phyloP scores from a whole-genome alignment of 768 basidiomycete genomes.

The Kwoniella mangroviensis region DNA sequence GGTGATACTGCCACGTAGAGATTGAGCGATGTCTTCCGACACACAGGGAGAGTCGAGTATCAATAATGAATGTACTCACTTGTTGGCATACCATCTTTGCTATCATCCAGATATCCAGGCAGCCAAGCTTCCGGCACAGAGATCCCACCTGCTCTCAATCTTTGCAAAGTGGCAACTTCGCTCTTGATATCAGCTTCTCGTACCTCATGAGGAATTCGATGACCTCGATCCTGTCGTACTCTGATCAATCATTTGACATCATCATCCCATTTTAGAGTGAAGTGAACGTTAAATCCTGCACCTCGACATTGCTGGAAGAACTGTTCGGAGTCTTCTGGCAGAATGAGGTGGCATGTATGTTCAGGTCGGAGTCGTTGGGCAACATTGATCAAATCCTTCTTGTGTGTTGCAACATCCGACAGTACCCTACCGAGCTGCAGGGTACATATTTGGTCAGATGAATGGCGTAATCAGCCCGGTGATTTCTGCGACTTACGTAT shows the following conservation, averaged over 20 bases:
- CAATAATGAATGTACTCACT: too few relatives aligned
- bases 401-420: too few relatives aligned
- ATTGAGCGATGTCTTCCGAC: neutral
- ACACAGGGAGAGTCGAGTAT: too few relatives aligned
- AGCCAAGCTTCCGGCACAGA: conserved; percentile 10
- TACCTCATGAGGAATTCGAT: neutral
- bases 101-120: neutral
- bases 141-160: conserved; percentile 6
- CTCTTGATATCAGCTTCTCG: conserved; percentile 1
- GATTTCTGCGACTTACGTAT: too few relatives aligned
- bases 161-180: conserved; percentile 13
- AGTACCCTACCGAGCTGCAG: too few relatives aligned
- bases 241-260: conserved; percentile 12
- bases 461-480: too few relatives aligned
- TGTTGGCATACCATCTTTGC: neutral
- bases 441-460: neutral
- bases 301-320: neutral
- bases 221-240: neutral
- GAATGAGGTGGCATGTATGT: neutral
- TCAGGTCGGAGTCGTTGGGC: too few relatives aligned
- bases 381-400: too few relatives aligned
- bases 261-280: conserved; percentile 9
- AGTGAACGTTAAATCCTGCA: conserved; percentile 15
- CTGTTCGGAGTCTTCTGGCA: neutral
- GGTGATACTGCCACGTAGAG: neutral